These are phyloP conservation scores for Gossypium davidsonii DNA, from an alignment of 441 rosid species.

Conservation along the genomic window DNA sequence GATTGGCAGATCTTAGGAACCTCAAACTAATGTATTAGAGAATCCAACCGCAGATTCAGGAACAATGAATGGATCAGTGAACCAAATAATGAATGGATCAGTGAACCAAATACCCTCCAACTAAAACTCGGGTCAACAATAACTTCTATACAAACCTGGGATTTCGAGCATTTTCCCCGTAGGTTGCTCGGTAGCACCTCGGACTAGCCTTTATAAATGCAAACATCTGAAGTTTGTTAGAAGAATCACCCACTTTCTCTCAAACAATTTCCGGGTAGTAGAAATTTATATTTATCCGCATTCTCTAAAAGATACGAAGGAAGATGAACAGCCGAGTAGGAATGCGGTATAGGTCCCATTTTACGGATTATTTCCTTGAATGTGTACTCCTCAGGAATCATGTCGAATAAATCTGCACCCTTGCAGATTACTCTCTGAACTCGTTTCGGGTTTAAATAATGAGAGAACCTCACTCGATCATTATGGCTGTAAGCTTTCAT, in stretches of 20 bases:
- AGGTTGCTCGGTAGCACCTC: constrained; percentile 15
- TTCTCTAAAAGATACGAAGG: constrained; percentile 78
- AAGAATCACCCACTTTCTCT: constrained; percentile 48
- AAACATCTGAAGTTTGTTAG: background rate
- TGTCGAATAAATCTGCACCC: constrained; percentile 85
- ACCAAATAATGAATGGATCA: constrained; percentile 17
- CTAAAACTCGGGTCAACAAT: constrained; percentile 14
- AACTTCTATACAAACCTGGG: constrained; percentile 36
- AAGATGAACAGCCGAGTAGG: constrained; percentile 87
- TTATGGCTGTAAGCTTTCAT: constrained; percentile 93
- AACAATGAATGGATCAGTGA: constrained; percentile 18
- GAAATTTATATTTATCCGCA: constrained; percentile 70
- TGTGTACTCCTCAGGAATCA: constrained; percentile 92
- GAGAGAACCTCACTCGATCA: constrained; percentile 82
- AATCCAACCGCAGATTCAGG: constrained; percentile 21
- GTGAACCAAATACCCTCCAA: constrained; percentile 14
- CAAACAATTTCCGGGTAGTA: constrained; percentile 78
- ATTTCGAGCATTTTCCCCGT: constrained; percentile 19
- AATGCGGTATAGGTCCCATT: constrained; percentile 92
- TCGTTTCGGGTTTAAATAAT: constrained; percentile 68
- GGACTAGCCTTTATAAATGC: constrained; percentile 19
- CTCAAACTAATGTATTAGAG: constrained; percentile 23
- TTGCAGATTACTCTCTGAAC: constrained; percentile 78
- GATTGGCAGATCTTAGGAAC: constrained; percentile 19
- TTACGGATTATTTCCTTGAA: constrained; percentile 88